phyloP scores from a whole-genome alignment of 106 monocot species.

The Platanthera zijinensis region DNA sequence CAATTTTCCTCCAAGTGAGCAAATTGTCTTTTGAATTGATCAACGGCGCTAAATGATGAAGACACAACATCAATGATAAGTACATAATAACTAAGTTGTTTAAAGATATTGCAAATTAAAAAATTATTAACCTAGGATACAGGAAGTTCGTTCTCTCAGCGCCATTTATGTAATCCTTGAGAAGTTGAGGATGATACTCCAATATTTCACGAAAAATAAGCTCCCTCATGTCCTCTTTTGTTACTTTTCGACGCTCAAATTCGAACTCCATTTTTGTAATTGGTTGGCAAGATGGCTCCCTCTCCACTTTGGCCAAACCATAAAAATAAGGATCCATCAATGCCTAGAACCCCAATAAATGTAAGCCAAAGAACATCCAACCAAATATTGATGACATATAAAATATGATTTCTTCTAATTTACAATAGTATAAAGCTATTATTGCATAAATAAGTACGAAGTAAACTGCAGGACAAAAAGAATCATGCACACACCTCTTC shows the following conservation, averaged over 20 bases:
- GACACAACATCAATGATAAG: not conserved
- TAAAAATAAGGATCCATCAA: slow-evolving; percentile 81
- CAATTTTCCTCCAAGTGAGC: slow-evolving; percentile 81
- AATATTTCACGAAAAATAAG: slow-evolving; percentile 84
- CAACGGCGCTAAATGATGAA: slow-evolving; percentile 62
- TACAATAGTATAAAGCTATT: not conserved
- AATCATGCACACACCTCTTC: slow-evolving; percentile 47
- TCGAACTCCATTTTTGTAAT: slow-evolving; percentile 89
- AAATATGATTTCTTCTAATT: not conserved
- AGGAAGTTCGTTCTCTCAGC: slow-evolving; percentile 73
- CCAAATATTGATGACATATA: not conserved
- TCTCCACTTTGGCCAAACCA: slow-evolving; percentile 75
- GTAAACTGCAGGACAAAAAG: not conserved
- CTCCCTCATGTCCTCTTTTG: slow-evolving; percentile 85
- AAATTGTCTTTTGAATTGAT: slow-evolving; percentile 87
- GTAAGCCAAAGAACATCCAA: not conserved
- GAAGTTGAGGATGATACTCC: slow-evolving; percentile 87
- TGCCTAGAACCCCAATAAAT: slow-evolving; percentile 32
- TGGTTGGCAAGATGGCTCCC: slow-evolving; percentile 75
- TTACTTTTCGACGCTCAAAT: slow-evolving; percentile 76
- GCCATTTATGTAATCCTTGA: slow-evolving; percentile 75
- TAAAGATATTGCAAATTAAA: not conserved
- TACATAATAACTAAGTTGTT: not conserved
- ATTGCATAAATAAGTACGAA: not conserved
- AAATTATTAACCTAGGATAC: slow-evolving; percentile 54